A percentile compares a stretch with the other conserved stretches of the same genome.
phyloP scores from a whole-genome alignment of 148 eudicot species.

The Suaeda aralocaspica region DNA sequence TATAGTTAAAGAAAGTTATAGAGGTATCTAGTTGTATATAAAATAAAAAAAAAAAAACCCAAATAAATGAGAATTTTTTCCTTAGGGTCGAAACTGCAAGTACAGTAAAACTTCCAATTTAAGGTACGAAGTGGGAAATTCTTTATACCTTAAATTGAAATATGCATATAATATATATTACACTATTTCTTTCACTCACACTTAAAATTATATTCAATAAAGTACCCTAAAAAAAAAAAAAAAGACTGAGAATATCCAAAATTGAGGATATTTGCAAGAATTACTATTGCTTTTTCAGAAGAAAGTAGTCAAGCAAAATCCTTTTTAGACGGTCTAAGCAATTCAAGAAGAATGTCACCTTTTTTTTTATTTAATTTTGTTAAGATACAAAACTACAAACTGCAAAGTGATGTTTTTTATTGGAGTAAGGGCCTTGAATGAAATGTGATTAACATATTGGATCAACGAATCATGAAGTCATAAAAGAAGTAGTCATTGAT shows the following conservation, averaged over 20 bases:
- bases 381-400: neutral
- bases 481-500: neutral
- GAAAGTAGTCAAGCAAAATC: conserved; percentile 5
- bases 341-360: neutral
- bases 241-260: neutral
- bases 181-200: neutral
- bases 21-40: too few relatives aligned
- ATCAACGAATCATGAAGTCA: neutral
- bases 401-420: neutral
- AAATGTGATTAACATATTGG: neutral
- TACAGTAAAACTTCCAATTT: too few relatives aligned
- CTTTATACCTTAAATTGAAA: too few relatives aligned
- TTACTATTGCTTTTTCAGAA: conserved; percentile 3
- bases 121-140: too few relatives aligned
- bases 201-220: neutral
- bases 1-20: too few relatives aligned
- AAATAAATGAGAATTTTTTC: too few relatives aligned
- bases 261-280: neutral
- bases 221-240: neutral
- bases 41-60: too few relatives aligned
- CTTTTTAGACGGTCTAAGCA: conserved; percentile 6
- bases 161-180: neutral
- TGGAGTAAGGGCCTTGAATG: conserved; percentile 4
- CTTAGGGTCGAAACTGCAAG: too few relatives aligned
- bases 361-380: neutral